Base-by-base conservation (phyloP, 306 rosid genomes). In the Alnus rubra region DNA sequence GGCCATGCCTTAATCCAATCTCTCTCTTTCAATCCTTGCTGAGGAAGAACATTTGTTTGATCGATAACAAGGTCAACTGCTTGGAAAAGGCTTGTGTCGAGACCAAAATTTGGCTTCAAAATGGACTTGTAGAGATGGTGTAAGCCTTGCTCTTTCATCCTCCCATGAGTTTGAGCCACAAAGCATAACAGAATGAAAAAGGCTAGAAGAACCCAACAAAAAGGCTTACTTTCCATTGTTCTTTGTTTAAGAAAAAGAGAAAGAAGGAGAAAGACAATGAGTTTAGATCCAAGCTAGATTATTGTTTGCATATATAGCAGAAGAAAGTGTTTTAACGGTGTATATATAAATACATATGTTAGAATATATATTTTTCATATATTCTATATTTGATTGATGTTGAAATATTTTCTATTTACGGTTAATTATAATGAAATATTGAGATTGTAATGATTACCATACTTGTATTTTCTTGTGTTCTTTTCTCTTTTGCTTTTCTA, bases 1-100 rank as follows among this genome's bases (percentile, higher is more conserved):
- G 99, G 99, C 67, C 91, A 83, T 14, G 74, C 86, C 7, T 7
- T 48, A 60, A 93, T 95, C 83, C 77, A 86, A 39, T 95, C 98
- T 73, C 80, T 85, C 85, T 84, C 91, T 74, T 93, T 95, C 65
- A 87, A 33, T 0, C 92, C 93, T 15, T 82, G 78, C 37, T 92
- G 91, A 63, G 86, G 73, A 80, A 82, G 19, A 78, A 76, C 51
- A 51, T 79, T 74, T n/a, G 74, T 74, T 65, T 49, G 45, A 14
- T 74, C 49, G 0, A 23, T 45, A n/a, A 15, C 74, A 30, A 19
- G 1, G 44, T 81, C 77, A 30, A 64, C 70, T 0, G 54, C 92
- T 76, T 81, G 67, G 64, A 93, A 93, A 1, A 69, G 90, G 78
- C 86, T 83, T 15, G 39, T 69, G 59, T 86, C 93, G 28, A 85